Base-by-base conservation (phyloP, 257 asterid species). In the Solanum pimpinellifolium region DNA sequence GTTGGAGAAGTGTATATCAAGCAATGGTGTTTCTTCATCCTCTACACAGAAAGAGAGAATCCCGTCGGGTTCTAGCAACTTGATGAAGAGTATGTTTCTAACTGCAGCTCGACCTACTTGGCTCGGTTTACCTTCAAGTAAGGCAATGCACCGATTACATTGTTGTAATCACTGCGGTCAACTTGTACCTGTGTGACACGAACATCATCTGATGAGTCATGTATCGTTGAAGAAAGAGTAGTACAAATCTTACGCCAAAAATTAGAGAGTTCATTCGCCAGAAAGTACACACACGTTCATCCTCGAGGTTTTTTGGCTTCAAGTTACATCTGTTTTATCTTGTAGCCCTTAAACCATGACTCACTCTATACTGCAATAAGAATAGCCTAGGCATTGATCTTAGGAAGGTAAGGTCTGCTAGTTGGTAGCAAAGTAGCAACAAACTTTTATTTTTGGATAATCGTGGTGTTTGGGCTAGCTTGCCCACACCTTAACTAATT, bases 111-210 rank as follows among this genome's bases (percentile, higher is more conserved):
- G 39, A 78, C 78, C 82, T 91, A 94, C 88, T 93, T 93, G 11
- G 95, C 86, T 41, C 98, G 92, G 90, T 97, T 95, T 33, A 94
- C 98, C 91, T 97, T 95, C 94, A 97, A 88, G 75, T 97, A 97
- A 11, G 99, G 99, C 93, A 97, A 92, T 41, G 98, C 98, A 42
- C 99, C 98, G 3, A 95, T 92, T 84, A 97, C 98, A 31, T 97
- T 97, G 94, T 94, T 86, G 88, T 95, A 97, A 93, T 97, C 99
- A 23, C 98, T 90, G 47, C 98, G 96, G 86, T 95, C 93, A 81
- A 97, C 98, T 95, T 95, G 99, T 35, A 94, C 90, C 99, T 97
- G 93, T 77, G 46, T 27, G 2, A 23, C 77, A 33, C 42, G 52
- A 87, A 68, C 44, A 81, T 81, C 29, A 29, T 20, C 18, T 29